Base-by-base conservation (phyloP, 441 rosid species). In the Francoa sonchifolia region DNA sequence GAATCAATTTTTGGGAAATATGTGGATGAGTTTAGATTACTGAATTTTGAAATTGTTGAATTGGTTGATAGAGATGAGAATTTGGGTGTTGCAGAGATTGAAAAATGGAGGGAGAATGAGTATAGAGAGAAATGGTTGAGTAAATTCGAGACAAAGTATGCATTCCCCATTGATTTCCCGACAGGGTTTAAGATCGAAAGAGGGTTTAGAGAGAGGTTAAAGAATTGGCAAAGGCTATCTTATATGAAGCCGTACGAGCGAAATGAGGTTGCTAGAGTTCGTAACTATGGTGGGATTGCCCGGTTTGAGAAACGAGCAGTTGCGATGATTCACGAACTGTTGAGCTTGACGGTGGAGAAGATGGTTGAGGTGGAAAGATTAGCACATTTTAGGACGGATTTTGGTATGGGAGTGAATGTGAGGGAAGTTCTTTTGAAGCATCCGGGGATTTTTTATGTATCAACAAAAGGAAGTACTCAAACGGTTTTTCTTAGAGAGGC, bases 301-400 rank as follows among this genome's bases (percentile, higher is more conserved):
- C 63, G 48, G 41, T 18, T 62, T 53, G 95, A 89, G 70, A 84
- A 89, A 63, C 61, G 79, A 42, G 86, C 83, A 2, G 83, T 81
- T 45, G 83, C 83, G 1, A 58, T 75, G 1, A 79, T 68, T 14
- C 97, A 75, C 41, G 95, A 89, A 53, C 75, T 89, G 57, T 58
- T 77, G 35, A 79, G 74, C 38, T 57, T 89, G 66, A 84, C 88
- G 0, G 82, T 89, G 41, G 95, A 89, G 66, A 76, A 77, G 66
- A 77, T 70, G 88, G 83, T 89, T 53, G 94, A 75, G 47, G 94
- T 81, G 51, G 95, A 89, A 53, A 81, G 79, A 72, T 75, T 84
- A 9, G 81, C 93, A 47, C 95, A 82, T 57, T 89, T 79, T 48
- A 73, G 94, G 59, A 75, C 73, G 42, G 67, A 76, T 30, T 79